These are phyloP conservation scores for Iberis pinnata DNA, from an alignment of 345 rosid genomes.

Conservation along the genomic window DNA sequence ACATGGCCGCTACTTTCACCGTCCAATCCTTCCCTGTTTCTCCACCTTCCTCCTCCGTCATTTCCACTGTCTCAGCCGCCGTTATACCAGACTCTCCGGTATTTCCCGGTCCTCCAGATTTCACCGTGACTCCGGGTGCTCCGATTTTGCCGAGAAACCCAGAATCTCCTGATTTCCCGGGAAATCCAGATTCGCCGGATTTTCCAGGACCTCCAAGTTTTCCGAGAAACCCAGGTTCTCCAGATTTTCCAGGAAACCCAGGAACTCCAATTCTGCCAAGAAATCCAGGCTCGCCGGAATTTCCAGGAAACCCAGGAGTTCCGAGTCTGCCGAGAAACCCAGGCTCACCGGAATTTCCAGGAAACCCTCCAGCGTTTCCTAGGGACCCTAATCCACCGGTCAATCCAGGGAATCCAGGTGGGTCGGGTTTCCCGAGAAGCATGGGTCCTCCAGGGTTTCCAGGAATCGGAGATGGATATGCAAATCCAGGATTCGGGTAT, in stretches of 20 bases:
- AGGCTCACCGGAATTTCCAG: not conserved
- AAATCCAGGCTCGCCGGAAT: slow-evolving; percentile 22
- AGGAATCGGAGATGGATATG: slow-evolving; percentile 26
- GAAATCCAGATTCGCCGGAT: slow-evolving; percentile 8
- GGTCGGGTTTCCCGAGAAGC: slow-evolving; percentile 14
- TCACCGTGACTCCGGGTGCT: slow-evolving; percentile 13
- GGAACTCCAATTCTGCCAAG: slow-evolving; percentile 11
- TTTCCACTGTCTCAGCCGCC: slow-evolving; percentile 28
- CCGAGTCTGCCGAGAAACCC: slow-evolving; percentile 9
- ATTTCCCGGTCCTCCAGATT: slow-evolving; percentile 19
- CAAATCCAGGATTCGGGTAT: slow-evolving; percentile 29
- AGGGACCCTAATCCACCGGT: too few species aligned
- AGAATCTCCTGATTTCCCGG: slow-evolving; percentile 15
- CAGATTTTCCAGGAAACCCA: slow-evolving; percentile 8
- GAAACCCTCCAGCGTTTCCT: too few species aligned
- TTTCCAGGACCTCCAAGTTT: not conserved
- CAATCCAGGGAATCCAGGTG: slow-evolving; percentile 1
- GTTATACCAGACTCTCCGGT: slow-evolving; percentile 26
- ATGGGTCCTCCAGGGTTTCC: slow-evolving; percentile 7
- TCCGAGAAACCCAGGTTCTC: slow-evolving; percentile 6
- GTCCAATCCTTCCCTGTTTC: slow-evolving; percentile 73
- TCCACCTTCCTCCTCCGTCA: slow-evolving; percentile 27
- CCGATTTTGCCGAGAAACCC: slow-evolving; percentile 14
- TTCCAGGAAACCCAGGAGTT: slow-evolving; percentile 11
- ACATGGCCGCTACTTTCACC: slow-evolving; percentile 92